Base-by-base conservation (phyloP, 768 basidiomycete species). In the Mycena maculata region DNA sequence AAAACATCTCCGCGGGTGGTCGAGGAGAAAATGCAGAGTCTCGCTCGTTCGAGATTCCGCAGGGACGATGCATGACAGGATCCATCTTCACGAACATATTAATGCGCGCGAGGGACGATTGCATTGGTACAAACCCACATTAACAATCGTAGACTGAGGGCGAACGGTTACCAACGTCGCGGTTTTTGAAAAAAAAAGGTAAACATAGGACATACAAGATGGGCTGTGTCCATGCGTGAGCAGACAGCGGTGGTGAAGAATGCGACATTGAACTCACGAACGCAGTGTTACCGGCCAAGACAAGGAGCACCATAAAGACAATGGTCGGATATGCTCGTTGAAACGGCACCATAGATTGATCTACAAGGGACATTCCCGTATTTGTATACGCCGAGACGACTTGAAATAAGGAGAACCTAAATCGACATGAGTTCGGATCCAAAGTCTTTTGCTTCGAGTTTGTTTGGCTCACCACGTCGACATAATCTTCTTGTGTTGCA, bases 1-100 rank as follows among this genome's bases (percentile, higher is more conserved):
- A 74, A 92, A 96, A 77, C 95, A 97, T 68, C 94, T 88, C 13
- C 97, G 88, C 15, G 97, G 97, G 75, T 98, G 97, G 73, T 98
- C 95, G 11, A 99, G 86, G 10, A 99, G 87, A 76, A 99, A 99
- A 60, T 90, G 91, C 1, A 98, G 82, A 0, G 95, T 94, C 78
- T 96, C 94, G 50, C 88, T 80, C 0, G 89, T 73, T 0, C 88
- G 86, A 16, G 94, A 94, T 0, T 77, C 73, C 2, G 72, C 72
- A 7, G 89, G 88, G 23, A 91, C 84, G 7, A 87, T 47, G 75
- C 92, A 93, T 13, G 87, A 84, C 39, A 91, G 72, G 6, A 77
- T 78, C 95, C 95, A 98, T 63, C 95, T 98, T 31, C 36, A 53
- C 63, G 47, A 8, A 47, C 48, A n/a, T n/a, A n/a, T 68, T 42